Evolutionary conservation across 2,329 filamentous ascomycete genomes (phyloP).

Genomic region (Xylaria sp.): DNA sequence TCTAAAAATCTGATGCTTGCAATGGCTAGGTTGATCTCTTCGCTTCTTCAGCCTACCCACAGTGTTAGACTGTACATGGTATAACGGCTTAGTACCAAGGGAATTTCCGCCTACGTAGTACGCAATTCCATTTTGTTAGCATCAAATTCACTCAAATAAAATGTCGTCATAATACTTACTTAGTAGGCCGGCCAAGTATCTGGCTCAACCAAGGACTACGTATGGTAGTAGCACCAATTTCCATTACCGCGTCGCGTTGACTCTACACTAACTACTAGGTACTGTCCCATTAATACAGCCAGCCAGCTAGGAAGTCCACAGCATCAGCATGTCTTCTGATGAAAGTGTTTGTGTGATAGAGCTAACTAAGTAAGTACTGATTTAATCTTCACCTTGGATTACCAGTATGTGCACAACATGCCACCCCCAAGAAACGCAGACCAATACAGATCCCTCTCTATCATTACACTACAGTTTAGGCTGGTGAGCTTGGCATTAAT

Average conservation of each 20-base stretch:
- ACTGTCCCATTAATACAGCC: background rate
- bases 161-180: conserved; percentile 11
- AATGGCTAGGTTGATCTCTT: background rate
- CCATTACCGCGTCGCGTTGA: no score
- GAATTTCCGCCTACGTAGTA: background rate
- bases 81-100: background rate
- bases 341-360: background rate
- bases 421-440: background rate
- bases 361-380: background rate
- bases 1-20: background rate
- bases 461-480: background rate
- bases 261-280: no score
- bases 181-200: background rate
- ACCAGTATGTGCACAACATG: no score
- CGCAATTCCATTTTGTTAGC: no score
- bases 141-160: no score
- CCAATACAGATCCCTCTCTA: background rate
- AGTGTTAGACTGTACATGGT: background rate
- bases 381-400: no score
- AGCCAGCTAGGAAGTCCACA: no score
- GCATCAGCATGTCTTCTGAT: background rate
- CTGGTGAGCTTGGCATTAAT: conserved; percentile 7
- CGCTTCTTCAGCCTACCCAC: background rate
- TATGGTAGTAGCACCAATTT: no score
- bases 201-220: background rate